phyloP scores from a whole-genome alignment of 257 asterid species.

The Solanum bulbocastanum region DNA sequence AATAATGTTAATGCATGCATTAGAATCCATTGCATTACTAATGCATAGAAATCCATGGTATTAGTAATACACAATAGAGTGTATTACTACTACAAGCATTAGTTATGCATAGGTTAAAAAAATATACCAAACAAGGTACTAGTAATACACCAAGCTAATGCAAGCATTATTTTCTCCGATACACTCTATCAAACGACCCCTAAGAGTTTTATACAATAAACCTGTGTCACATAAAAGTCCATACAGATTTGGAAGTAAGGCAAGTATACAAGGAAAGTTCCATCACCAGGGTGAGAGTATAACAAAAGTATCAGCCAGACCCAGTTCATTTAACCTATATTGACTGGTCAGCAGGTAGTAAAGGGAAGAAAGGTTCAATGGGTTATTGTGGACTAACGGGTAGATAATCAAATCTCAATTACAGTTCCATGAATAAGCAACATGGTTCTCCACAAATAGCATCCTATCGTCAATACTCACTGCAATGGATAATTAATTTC shows the following conservation, averaged over 20 bases:
- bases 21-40: no score
- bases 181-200: no score
- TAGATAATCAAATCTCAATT: not conserved
- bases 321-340: not conserved
- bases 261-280: not conserved
- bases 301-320: not conserved
- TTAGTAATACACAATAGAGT: no score
- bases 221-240: not conserved
- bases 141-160: no score
- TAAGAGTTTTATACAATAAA: not conserved
- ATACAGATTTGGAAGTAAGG: not conserved
- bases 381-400: not conserved
- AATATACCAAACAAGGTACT: no score
- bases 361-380: not conserved
- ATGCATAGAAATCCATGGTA: no score
- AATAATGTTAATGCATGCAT: no score
- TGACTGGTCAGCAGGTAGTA: not conserved
- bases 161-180: no score
- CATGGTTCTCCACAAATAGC: not conserved
- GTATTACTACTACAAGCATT: no score
- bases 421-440: not conserved
- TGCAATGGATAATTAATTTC: not conserved
- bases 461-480: not conserved
- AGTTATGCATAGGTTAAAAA: no score
- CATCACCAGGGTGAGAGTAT: not conserved